Conservation (phyloP, 352 stramenopile genomes). For the Phytopythium kandeliae region DNA sequence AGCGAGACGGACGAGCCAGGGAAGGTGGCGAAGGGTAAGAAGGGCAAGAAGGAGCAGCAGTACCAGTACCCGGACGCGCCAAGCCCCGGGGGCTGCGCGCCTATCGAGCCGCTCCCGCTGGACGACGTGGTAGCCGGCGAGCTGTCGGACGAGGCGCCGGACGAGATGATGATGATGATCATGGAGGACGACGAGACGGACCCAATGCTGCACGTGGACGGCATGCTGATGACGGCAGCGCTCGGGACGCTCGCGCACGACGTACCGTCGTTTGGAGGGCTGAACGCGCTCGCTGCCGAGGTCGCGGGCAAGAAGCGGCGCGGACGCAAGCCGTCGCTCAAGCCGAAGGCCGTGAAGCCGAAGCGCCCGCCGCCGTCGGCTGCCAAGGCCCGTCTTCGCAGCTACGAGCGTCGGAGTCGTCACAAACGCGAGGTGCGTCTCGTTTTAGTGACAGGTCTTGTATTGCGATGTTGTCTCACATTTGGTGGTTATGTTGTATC, state of each 20-base stretch:
- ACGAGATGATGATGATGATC: slow-evolving; percentile 33
- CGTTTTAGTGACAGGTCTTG: background rate
- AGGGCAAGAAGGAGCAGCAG: background rate
- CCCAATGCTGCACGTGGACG: slow-evolving; percentile 17
- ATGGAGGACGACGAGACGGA: slow-evolving; percentile 14
- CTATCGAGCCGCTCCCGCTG: slow-evolving; percentile 10
- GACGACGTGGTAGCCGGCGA: slow-evolving; percentile 22
- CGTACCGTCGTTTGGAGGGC: background rate
- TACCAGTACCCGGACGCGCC: slow-evolving; percentile 2
- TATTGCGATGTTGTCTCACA: background rate
- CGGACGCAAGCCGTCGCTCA: slow-evolving; percentile 32
- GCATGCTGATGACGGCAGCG: slow-evolving; percentile 14
- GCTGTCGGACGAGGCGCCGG: slow-evolving; percentile 21
- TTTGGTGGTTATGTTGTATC: slow-evolving; percentile 5
- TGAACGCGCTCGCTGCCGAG: slow-evolving; percentile 8
- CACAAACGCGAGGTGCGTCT: slow-evolving; percentile 39
- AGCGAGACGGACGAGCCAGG: slow-evolving; percentile 7
- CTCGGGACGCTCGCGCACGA: slow-evolving; percentile 15
- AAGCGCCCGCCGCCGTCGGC: slow-evolving; percentile 30
- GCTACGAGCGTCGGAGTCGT: slow-evolving; percentile 48
- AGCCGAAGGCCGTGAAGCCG: slow-evolving; percentile 27
- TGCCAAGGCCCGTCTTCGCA: slow-evolving; percentile 37
- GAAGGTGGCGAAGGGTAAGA: background rate
- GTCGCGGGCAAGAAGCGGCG: slow-evolving; percentile 30
- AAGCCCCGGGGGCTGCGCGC: slow-evolving; percentile 1